Percentiles rank a stretch among this genome's conserved stretches.
phyloP scores from a whole-genome alignment of 2,329 filamentous ascomycete species.

The Calonectria ilicicola region DNA sequence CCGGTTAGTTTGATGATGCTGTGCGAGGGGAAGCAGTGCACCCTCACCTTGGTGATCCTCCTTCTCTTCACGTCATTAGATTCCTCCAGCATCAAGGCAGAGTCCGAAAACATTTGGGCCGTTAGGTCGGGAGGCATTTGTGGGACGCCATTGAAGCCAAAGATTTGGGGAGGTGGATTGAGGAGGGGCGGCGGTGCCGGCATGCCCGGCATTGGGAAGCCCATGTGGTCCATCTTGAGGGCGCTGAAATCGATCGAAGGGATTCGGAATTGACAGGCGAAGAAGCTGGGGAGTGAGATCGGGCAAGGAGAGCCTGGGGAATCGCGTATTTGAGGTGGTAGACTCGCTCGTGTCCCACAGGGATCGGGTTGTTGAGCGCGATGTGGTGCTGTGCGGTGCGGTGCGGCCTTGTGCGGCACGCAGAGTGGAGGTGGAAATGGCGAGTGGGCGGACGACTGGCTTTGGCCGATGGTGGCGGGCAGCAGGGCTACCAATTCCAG shows the following conservation, averaged over 20 bases:
- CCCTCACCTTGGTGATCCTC: slow-evolving; percentile 83
- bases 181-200: slow-evolving; percentile 70
- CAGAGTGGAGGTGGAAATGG: not conserved
- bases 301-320: not conserved
- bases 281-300: not conserved
- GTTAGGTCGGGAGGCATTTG: slow-evolving; percentile 68
- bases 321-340: not conserved
- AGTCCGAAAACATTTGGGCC: slow-evolving; percentile 71
- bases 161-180: slow-evolving; percentile 77
- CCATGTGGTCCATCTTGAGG: slow-evolving; percentile 58
- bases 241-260: not conserved
- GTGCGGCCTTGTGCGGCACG: slow-evolving; percentile 2
- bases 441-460: not conserved
- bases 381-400: slow-evolving; percentile 9
- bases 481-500: slow-evolving; percentile 3
- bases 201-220: slow-evolving; percentile 70
- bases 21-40: not conserved
- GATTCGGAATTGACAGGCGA: not conserved
- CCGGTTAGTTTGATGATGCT: slow-evolving; percentile 27
- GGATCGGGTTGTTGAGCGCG: slow-evolving; percentile 3
- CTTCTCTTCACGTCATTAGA: slow-evolving; percentile 87
- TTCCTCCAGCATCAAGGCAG: slow-evolving; percentile 69
- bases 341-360: not conserved
- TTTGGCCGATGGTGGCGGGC: not conserved
- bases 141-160: slow-evolving; percentile 73